phyloP scores from a whole-genome alignment of 768 basidiomycete species.

The Phylloporus sp. region DNA sequence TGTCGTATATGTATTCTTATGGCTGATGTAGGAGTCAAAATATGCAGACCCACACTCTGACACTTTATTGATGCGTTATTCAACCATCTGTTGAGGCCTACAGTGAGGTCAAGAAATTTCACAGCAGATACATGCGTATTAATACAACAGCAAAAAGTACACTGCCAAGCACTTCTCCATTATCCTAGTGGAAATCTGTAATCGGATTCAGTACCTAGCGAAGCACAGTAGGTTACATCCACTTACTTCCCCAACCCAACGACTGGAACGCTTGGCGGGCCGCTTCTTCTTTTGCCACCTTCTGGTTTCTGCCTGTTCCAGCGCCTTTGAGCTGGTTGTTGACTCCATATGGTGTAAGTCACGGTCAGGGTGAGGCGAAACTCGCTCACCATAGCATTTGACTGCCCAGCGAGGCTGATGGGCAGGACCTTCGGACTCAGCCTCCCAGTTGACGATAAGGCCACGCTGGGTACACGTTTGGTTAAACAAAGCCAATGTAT shows the following conservation, averaged over 20 bases:
- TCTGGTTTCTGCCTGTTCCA: slow-evolving; percentile 57
- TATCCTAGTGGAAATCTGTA: slow-evolving; percentile 15
- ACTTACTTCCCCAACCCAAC: slow-evolving; percentile 49
- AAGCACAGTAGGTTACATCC: neutral
- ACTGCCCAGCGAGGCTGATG: slow-evolving; percentile 59
- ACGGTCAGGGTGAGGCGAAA: neutral
- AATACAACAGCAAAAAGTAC: slow-evolving; percentile 2
- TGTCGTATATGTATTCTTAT: slow-evolving; percentile 59
- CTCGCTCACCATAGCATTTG: slow-evolving; percentile 46
- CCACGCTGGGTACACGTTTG: slow-evolving; percentile 51
- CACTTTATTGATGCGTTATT: neutral
- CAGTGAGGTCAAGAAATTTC: neutral
- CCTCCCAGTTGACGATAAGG: slow-evolving; percentile 43
- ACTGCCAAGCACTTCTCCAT: neutral
- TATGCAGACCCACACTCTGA: neutral
- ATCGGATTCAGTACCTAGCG: neutral
- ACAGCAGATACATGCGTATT: neutral
- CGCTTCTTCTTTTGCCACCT: slow-evolving; percentile 67
- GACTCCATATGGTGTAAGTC: slow-evolving; percentile 36
- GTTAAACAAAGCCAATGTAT: slow-evolving; percentile 48
- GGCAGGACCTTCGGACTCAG: slow-evolving; percentile 44
- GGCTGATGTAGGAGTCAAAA: slow-evolving; percentile 31
- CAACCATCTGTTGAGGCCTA: neutral
- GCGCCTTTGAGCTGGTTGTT: slow-evolving; percentile 45
- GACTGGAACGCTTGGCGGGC: slow-evolving; percentile 50